Evolutionary conservation across 352 stramenopile species (phyloP).

Genomic region (Phytophthora pisi): DNA sequence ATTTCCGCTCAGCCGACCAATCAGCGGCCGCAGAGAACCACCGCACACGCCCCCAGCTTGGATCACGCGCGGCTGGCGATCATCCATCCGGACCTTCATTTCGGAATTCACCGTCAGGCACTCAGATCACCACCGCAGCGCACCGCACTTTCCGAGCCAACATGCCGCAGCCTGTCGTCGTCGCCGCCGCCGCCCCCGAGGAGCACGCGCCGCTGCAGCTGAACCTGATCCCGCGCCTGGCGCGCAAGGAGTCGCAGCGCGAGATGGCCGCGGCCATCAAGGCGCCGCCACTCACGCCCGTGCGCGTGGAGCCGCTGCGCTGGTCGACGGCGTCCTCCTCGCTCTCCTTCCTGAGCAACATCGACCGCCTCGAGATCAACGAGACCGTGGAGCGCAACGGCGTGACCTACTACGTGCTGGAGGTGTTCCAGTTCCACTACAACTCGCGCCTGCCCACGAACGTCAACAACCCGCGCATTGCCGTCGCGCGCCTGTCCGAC

Average conservation of each 20-base stretch:
- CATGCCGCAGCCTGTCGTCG: constrained; percentile 26
- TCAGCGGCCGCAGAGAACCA: constrained; percentile 8
- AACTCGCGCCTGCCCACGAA: constrained; percentile 54
- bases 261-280: constrained; percentile 33
- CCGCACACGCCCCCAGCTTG: constrained; percentile 12
- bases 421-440: constrained; percentile 60
- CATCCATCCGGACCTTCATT: constrained; percentile 12
- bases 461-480: constrained; percentile 48
- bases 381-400: constrained; percentile 44
- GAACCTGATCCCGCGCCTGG: constrained; percentile 36
- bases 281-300: constrained; percentile 41
- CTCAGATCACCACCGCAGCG: not conserved
- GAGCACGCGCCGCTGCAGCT: constrained; percentile 34
- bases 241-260: constrained; percentile 28
- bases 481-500: constrained; percentile 28
- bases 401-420: constrained; percentile 61
- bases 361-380: constrained; percentile 62
- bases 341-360: constrained; percentile 54
- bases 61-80: constrained; percentile 26
- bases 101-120: constrained; percentile 17
- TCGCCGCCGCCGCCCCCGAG: not conserved
- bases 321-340: constrained; percentile 37
- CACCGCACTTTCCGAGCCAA: not conserved
- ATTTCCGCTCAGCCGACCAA: not conserved
- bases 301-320: constrained; percentile 47